A percentile compares a stretch with the other conserved stretches of the same genome.
These are phyloP conservation scores for Ilyonectria sp. DNA, from an alignment of 2,329 filamentous ascomycete species.

Conservation along the genomic window DNA sequence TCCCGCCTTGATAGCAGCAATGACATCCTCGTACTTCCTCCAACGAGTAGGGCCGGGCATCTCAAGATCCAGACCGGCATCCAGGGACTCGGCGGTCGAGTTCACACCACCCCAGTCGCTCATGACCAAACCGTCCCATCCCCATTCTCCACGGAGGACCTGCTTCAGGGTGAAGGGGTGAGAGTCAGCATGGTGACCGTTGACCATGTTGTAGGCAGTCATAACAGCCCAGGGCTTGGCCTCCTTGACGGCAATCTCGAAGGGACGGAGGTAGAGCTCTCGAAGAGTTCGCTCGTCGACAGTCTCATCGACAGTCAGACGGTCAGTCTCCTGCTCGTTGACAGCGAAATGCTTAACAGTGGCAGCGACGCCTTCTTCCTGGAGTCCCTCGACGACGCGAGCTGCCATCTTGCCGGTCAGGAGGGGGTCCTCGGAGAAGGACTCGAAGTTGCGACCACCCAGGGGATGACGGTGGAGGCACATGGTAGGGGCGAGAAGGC, in stretches of 20 bases:
- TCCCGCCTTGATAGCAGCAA: slow-evolving; percentile 51
- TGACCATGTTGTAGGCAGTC: slow-evolving; percentile 55
- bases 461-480: slow-evolving; percentile 48
- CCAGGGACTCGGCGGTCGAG: slow-evolving; percentile 52
- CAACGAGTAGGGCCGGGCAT: slow-evolving; percentile 56
- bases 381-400: slow-evolving; percentile 55
- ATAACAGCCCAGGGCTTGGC: slow-evolving; percentile 58
- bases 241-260: slow-evolving; percentile 58
- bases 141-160: slow-evolving; percentile 62
- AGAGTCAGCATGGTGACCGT: slow-evolving; percentile 56
- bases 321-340: slow-evolving; percentile 56
- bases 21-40: slow-evolving; percentile 48
- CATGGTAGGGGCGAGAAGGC: slow-evolving; percentile 64
- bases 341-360: slow-evolving; percentile 62
- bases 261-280: slow-evolving; percentile 55
- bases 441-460: slow-evolving; percentile 49
- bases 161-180: slow-evolving; percentile 47
- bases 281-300: slow-evolving; percentile 45
- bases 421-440: slow-evolving; percentile 47
- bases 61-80: slow-evolving; percentile 53
- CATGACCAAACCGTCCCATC: slow-evolving; percentile 55
- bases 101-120: slow-evolving; percentile 58
- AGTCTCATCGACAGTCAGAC: slow-evolving; percentile 48
- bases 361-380: slow-evolving; percentile 57
- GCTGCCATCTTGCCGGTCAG: slow-evolving; percentile 48